Base-by-base conservation (phyloP, 257 asterid genomes). In the Solanum gracilifrons region DNA sequence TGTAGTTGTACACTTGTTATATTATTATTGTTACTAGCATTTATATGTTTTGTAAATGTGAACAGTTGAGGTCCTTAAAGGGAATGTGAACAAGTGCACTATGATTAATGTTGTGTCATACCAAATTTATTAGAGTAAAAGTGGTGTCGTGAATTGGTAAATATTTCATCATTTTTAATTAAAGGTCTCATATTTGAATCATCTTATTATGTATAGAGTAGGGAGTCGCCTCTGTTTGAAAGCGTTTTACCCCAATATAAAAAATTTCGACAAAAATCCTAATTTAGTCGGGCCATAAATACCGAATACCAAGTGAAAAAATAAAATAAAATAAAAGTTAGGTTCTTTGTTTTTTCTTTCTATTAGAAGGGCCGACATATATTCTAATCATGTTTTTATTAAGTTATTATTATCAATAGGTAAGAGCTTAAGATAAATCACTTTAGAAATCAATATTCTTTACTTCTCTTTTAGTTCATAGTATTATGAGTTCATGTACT, bases 211-310 rank as follows among this genome's bases (percentile, higher is more conserved):
- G 8, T 23, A 2, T 1, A 23, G 2, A 62, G 27, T 62, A 0
- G 0, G 3, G 2, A 60, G 6, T 60, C 13, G 0, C 3, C 5
- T 62, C 1, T 27, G 5, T 27, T 68, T 12, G 74, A 31, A 12
- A 68, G 10, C 2, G 5, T 7, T 71, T 7, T 16, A 71, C 1
- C 1, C 4, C 0, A 69, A 31, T 7, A 5, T 27, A 35, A 1
- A 13, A 31, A 9, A 3, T 69, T 13, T 0, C 1, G 0, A 6
- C 0, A 7, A 0, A 1, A 31, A 71, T 31, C 0, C 0, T 13
- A 15, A 31, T 29, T 68, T 68, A 27, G 2, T 68, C 35, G 20
- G 5, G 4, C 5, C 8, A 12, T 0, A 9, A 27, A 1, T 66
- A 27, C 0, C 2, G 1, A 13, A 66, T 27, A 27, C 7, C 4